phyloP scores from a whole-genome alignment of 2,329 filamentous ascomycete genomes.

The Clonostachys chloroleuca region DNA sequence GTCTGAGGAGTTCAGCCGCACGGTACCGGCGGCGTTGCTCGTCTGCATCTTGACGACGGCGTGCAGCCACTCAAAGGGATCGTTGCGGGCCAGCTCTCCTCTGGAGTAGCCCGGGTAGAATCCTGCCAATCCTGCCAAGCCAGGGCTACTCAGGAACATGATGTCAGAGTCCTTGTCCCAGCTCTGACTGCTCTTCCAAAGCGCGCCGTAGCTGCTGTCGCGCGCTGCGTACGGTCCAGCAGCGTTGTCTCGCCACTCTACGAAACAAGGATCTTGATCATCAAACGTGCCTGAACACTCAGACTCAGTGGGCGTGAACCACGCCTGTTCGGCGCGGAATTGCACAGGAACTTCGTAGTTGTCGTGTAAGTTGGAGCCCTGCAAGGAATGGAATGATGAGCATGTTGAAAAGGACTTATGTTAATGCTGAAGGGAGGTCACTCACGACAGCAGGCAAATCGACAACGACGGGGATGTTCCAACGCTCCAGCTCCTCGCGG shows the following conservation, averaged over 20 bases:
- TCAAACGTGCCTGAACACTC: slow-evolving; percentile 1
- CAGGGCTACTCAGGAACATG: slow-evolving; percentile 2
- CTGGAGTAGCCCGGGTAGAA: slow-evolving; percentile 6
- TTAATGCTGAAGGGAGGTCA: too few species aligned
- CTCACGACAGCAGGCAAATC: slow-evolving; percentile 47
- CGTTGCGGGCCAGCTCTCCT: slow-evolving; percentile 34
- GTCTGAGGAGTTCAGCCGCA: slow-evolving; percentile 42
- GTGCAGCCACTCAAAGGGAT: slow-evolving; percentile 28
- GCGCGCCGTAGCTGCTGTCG: background rate
- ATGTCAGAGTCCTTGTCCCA: slow-evolving; percentile 4
- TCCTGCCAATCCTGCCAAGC: background rate
- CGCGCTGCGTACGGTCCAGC: slow-evolving; percentile 4
- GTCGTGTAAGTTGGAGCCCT: slow-evolving; percentile 54
- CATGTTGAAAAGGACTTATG: too few species aligned
- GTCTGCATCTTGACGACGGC: slow-evolving; percentile 4
- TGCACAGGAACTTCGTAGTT: slow-evolving; percentile 41
- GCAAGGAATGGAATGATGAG: slow-evolving; percentile 13
- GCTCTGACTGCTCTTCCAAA: slow-evolving; percentile 1
- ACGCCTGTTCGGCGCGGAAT: slow-evolving; percentile 11
- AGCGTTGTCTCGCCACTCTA: slow-evolving; percentile 3
- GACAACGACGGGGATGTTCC: slow-evolving; percentile 40
- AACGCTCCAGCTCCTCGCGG: slow-evolving; percentile 14
- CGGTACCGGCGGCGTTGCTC: slow-evolving; percentile 30
- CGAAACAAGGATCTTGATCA: slow-evolving; percentile 5
- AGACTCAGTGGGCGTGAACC: slow-evolving; percentile 21